Base-by-base conservation (phyloP, 768 basidiomycete genomes). In the Lepiota brunneoincarnata region DNA sequence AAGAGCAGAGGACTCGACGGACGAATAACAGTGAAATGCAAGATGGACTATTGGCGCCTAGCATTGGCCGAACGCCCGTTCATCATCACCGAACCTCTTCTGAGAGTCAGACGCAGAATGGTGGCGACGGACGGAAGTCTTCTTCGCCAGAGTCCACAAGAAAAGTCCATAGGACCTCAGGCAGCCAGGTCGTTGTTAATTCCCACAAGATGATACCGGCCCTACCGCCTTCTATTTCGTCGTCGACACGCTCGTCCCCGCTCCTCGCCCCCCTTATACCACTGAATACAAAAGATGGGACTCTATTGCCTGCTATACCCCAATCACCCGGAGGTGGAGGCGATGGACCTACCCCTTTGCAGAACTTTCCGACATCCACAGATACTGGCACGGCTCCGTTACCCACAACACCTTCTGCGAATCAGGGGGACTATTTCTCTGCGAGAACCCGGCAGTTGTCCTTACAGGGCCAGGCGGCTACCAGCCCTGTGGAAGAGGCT, bases 161-260 rank as follows among this genome's bases (percentile, higher is more conserved):
- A 34, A 41, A 41, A 42, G 60, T 34, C 26, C 55, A 49, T 23
- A 40, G 50, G 37, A 12, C 23, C 6, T 45, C 49, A 20, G 26
- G 57, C 44, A 54, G 68, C 59, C 39, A 58, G 36, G 44, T 61
- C 31, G 77, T 93, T 38, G 68, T 89, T 6, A 79, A 71, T 15
- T 79, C 92, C 0, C 73, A 86, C 0, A 82, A 78, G 31, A 85
- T 90, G 78, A 70, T 84, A 10, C 86, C 84, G 3, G 87, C 84
- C 2, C 65, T 84, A 4, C 62, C 81, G n/a, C 83, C 86, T 2
- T 61, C 70, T 9, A 68, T 76, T 10, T 69, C 75, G 4, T 64
- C 76, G 2, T 63, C 72, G 7, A 38, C 51, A 36, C 71, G 76
- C 44, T 63, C 79, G 3, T 82, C 83, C 1, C 84, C 86, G 7